Percentiles rank a stretch among this genome's conserved stretches.
These are phyloP conservation scores for Skeletonema marinoi DNA, from an alignment of 108 stramenopile species.

Conservation along the genomic window DNA sequence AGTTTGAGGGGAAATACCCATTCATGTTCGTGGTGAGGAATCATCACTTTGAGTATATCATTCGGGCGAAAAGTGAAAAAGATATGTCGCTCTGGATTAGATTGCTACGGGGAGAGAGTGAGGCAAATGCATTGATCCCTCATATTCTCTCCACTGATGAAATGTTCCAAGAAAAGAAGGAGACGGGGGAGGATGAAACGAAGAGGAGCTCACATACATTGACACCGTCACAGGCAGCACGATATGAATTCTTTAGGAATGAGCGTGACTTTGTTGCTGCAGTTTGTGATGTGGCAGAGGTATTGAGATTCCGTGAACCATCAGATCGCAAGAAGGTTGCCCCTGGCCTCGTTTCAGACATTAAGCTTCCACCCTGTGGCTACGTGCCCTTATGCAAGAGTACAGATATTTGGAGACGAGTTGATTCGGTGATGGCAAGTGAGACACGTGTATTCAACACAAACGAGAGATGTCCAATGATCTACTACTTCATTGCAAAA, in stretches of 20 bases:
- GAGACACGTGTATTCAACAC: slow-evolving; percentile 96
- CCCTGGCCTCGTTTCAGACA: slow-evolving; percentile 63
- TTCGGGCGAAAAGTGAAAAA: slow-evolving; percentile 67
- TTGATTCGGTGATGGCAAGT: slow-evolving; percentile 71
- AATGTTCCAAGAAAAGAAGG: slow-evolving; percentile 46
- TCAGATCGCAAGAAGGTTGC: slow-evolving; percentile 79
- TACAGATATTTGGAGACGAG: slow-evolving; percentile 88
- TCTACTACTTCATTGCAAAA: slow-evolving; percentile 91
- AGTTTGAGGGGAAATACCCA: slow-evolving; percentile 60
- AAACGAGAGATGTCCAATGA: slow-evolving; percentile 93
- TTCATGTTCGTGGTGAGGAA: slow-evolving; percentile 74
- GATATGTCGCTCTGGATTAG: slow-evolving; percentile 75
- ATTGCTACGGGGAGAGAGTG: slow-evolving; percentile 69
- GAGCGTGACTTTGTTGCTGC: slow-evolving; percentile 91
- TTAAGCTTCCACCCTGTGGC: slow-evolving; percentile 81
- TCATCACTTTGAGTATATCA: slow-evolving; percentile 74
- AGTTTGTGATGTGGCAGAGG: slow-evolving; percentile 94
- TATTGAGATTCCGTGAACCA: slow-evolving; percentile 91
- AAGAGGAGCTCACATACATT: slow-evolving; percentile 56
- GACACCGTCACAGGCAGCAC: slow-evolving; percentile 72
- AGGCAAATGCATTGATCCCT: slow-evolving; percentile 69
- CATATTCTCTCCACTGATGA: slow-evolving; percentile 60
- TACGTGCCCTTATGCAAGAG: slow-evolving; percentile 94
- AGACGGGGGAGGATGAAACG: slow-evolving; percentile 27
- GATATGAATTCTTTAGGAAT: slow-evolving; percentile 91